Conservation (phyloP, 2,329 filamentous ascomycete genomes). For the Fusarium sterilihyphosum region DNA sequence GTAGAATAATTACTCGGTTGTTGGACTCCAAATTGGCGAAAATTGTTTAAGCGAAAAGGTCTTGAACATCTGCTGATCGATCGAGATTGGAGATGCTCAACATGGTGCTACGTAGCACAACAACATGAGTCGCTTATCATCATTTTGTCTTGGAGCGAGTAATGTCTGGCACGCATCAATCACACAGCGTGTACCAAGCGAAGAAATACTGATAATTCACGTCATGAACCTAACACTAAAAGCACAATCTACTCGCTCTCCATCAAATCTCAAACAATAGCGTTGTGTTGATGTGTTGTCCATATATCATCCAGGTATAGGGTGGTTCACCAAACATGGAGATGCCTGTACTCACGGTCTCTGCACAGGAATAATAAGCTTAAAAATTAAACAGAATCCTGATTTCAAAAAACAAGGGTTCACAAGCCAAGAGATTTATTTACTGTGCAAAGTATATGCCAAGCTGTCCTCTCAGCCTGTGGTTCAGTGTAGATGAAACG, state of each 20-base stretch:
- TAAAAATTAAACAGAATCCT: conserved; percentile 1
- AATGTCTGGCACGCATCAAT: not conserved
- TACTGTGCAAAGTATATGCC: not conserved
- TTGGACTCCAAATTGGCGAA: not conserved
- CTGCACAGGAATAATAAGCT: not conserved
- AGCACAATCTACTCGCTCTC: too few species aligned
- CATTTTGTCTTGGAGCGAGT: not conserved
- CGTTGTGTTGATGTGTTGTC: not conserved
- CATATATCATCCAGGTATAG: not conserved
- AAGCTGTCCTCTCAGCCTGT: not conserved
- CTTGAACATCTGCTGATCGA: not conserved
- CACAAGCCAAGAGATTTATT: not conserved
- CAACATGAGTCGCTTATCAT: not conserved
- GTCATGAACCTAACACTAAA: rapidly evolving
- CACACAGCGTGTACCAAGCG: not conserved
- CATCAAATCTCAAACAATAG: not conserved
- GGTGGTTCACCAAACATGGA: conserved; percentile 1
- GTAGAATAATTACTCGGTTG: rapidly evolving
- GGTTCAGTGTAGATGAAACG: not conserved
- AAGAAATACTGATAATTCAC: too few species aligned
- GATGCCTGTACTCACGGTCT: not conserved
- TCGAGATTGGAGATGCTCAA: not conserved
- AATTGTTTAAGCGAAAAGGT: not conserved
- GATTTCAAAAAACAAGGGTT: conserved; percentile 1
- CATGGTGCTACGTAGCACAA: not conserved